Evolutionary conservation across 305 asterid genomes (phyloP).

Genomic region (Plantago lanceolata): DNA sequence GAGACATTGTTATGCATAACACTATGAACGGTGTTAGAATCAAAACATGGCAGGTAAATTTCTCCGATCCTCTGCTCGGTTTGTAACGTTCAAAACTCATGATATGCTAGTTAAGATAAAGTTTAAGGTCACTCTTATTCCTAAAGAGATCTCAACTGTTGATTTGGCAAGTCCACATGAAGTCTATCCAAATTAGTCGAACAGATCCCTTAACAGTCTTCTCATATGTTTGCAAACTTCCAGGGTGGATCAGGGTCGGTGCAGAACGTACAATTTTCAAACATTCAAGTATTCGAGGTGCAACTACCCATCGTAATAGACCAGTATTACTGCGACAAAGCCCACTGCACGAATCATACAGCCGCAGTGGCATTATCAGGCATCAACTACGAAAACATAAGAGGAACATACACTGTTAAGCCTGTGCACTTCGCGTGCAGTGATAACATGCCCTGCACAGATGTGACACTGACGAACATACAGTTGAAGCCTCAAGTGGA

Average conservation of each 20-base stretch:
- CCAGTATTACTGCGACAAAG: constrained; percentile 80
- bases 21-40: constrained; percentile 91
- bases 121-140: no score
- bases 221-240: background rate
- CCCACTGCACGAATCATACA: constrained; percentile 64
- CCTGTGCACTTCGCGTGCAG: constrained; percentile 86
- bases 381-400: constrained; percentile 60
- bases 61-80: background rate
- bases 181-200: no score
- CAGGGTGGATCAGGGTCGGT: constrained; percentile 93
- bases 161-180: no score
- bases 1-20: constrained; percentile 61
- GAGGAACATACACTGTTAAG: constrained; percentile 82
- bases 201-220: background rate
- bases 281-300: constrained; percentile 74
- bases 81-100: background rate
- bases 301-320: constrained; percentile 78
- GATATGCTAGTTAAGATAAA: no score
- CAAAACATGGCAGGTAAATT: constrained; percentile 93
- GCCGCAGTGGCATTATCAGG: constrained; percentile 72
- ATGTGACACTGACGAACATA: constrained; percentile 55
- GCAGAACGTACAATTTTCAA: constrained; percentile 62
- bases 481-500: constrained; percentile 59
- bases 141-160: no score
- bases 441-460: constrained; percentile 67